A percentile compares a stretch with the other conserved stretches of the same genome.
Evolutionary conservation across 2,329 filamentous ascomycete species (phyloP).

Genomic region (Gaeumannomyces tritici): DNA sequence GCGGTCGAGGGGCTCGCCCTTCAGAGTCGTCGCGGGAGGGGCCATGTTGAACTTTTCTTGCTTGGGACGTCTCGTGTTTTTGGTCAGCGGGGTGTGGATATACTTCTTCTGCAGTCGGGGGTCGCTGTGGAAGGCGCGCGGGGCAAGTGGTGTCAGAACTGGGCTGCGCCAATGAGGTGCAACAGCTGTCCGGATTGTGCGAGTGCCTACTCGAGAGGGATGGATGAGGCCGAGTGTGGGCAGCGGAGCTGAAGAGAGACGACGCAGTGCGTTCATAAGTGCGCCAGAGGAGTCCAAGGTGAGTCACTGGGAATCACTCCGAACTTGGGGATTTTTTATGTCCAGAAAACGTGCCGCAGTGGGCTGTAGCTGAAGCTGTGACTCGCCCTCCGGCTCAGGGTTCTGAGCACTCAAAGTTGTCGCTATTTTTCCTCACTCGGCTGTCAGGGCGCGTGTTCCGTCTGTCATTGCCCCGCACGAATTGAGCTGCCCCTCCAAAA

Average conservation of each 20-base stretch:
- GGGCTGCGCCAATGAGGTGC: conserved; percentile 5
- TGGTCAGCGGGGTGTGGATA: neutral
- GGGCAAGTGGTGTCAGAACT: neutral
- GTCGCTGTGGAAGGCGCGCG: neutral
- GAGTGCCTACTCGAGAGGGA: conserved; percentile 5
- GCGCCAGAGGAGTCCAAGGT: conserved; percentile 6
- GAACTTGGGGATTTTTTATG: neutral
- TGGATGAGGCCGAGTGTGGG: conserved; percentile 5
- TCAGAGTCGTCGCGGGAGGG: conserved; percentile 61
- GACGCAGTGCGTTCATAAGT: conserved; percentile 16
- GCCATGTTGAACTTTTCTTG: conserved; percentile 28
- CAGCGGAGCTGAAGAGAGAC: neutral
- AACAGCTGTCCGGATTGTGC: neutral
- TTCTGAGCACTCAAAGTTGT: conserved; percentile 1
- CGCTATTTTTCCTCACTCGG: neutral
- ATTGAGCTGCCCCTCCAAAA: neutral
- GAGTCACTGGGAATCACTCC: conserved; percentile 13
- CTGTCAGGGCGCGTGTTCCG: neutral
- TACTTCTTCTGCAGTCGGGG: neutral
- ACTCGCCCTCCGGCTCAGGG: too few species aligned
- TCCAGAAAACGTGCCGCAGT: neutral
- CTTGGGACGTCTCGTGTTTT: conserved; percentile 5
- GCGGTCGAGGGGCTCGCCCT: conserved; percentile 84
- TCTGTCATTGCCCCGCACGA: neutral
- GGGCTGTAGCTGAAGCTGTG: neutral